Percentiles rank a stretch among this genome's conserved stretches.
These are phyloP conservation scores for Sporothrix euskadiensis DNA, from an alignment of 2,329 filamentous ascomycete species.

Conservation along the genomic window DNA sequence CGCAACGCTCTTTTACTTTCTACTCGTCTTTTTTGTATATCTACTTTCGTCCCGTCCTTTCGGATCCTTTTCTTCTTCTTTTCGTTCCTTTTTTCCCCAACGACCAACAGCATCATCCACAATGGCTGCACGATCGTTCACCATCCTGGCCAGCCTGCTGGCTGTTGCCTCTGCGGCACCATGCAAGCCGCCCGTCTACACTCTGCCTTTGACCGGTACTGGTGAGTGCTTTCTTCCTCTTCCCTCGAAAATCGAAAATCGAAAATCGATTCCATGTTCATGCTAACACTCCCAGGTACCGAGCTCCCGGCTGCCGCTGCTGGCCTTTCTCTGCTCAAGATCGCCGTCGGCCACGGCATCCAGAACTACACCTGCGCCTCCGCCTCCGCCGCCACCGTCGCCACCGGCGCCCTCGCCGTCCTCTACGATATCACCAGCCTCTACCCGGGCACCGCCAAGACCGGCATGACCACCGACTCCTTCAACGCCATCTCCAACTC, in stretches of 20 bases:
- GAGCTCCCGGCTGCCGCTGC: conserved; percentile 49
- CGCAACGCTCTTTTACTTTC: background rate
- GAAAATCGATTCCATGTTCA: background rate
- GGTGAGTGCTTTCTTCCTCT: conserved; percentile 35
- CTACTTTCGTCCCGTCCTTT: background rate
- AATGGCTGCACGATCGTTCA: conserved; percentile 26
- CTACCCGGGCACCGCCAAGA: conserved; percentile 48
- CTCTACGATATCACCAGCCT: conserved; percentile 59
- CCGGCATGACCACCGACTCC: conserved; percentile 42
- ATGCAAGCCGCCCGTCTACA: conserved; percentile 28
- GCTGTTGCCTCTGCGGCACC: conserved; percentile 31
- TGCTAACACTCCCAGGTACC: conserved; percentile 36
- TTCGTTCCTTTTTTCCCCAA: background rate
- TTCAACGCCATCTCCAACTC: conserved; percentile 46
- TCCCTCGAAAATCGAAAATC: too few species aligned
- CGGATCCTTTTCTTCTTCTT: conserved; percentile 5
- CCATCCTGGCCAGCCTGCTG: conserved; percentile 30
- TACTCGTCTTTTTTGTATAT: conserved; percentile 18
- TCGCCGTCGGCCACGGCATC: conserved; percentile 64
- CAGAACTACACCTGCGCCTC: conserved; percentile 67
- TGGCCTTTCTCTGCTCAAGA: conserved; percentile 50
- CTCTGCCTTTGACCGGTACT: conserved; percentile 39
- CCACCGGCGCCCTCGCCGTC: conserved; percentile 57
- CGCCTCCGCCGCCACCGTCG: conserved; percentile 39
- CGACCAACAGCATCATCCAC: conserved; percentile 17